Evolutionary conservation across 2,329 filamentous ascomycete genomes (phyloP).

Genomic region (Trichoderma arundinaceum): DNA sequence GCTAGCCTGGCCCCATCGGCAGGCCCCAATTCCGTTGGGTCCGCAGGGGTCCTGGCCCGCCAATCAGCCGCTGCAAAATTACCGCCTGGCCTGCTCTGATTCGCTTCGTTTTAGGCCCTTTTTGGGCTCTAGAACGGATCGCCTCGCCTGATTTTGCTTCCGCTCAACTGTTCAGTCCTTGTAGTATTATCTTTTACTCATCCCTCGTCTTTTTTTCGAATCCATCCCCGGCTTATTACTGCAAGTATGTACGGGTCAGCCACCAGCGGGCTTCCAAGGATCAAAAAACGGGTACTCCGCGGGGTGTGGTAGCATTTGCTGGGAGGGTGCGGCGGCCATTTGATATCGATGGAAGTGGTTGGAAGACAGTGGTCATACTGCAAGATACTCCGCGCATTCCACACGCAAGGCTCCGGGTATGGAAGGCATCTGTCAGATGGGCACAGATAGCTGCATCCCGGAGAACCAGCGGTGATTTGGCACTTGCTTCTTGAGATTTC

Average conservation of each 20-base stretch:
- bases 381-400: too few relatives aligned
- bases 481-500: too few relatives aligned
- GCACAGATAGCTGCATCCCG: too few relatives aligned
- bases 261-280: neutral
- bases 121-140: neutral
- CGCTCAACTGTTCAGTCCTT: neutral
- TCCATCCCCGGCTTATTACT: neutral
- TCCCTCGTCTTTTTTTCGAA: neutral
- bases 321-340: neutral
- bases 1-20: slow-evolving; percentile 19
- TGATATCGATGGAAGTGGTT: slow-evolving; percentile 3
- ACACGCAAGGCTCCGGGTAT: too few relatives aligned
- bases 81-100: slow-evolving; percentile 39
- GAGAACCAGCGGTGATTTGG: too few relatives aligned
- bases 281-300: neutral
- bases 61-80: slow-evolving; percentile 42
- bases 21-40: slow-evolving; percentile 18
- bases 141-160: slow-evolving; percentile 5
- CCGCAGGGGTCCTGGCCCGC: slow-evolving; percentile 25
- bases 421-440: too few relatives aligned
- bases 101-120: slow-evolving; percentile 32
- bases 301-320: neutral
- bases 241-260: neutral
- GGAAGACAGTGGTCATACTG: slow-evolving; percentile 1
- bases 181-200: too few relatives aligned